Evolutionary conservation across 1,284 basidiomycete species (phyloP).

Genomic region (Stereum hirsutum): DNA sequence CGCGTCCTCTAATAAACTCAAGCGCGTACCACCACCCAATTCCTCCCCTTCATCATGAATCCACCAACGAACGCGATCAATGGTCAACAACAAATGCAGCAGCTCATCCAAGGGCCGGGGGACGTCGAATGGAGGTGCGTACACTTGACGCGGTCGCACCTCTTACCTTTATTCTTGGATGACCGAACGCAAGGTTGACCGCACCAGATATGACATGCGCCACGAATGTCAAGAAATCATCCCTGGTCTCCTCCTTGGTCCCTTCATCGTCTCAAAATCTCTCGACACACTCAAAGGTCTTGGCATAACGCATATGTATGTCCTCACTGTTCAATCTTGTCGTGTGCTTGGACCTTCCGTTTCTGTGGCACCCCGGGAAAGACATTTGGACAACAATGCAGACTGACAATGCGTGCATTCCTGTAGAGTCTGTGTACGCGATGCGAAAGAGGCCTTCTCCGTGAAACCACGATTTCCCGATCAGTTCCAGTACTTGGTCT

Average conservation of each 20-base stretch:
- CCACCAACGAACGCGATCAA: no score
- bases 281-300: conserved; percentile 55
- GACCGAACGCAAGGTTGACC: not conserved
- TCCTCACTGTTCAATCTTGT: no score
- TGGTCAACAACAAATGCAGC: conserved; percentile 48
- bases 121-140: conserved; percentile 75
- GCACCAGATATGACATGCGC: conserved; percentile 89
- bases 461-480: conserved; percentile 82
- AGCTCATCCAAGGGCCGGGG: conserved; percentile 63
- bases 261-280: conserved; percentile 82
- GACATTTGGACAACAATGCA: no score
- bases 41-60: no score
- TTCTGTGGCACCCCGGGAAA: not conserved
- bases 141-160: conserved; percentile 9
- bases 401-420: not conserved
- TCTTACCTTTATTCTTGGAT: conserved; percentile 4
- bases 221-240: conserved; percentile 89
- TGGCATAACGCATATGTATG: conserved; percentile 80
- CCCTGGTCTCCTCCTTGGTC: conserved; percentile 77
- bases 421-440: conserved; percentile 76
- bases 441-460: conserved; percentile 80
- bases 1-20: no score
- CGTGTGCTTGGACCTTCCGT: not conserved
- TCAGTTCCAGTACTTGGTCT: conserved; percentile 68
- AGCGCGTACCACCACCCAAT: no score